Conservation (phyloP, 495 filamentous ascomycete species). For the Lepraria neglecta region DNA sequence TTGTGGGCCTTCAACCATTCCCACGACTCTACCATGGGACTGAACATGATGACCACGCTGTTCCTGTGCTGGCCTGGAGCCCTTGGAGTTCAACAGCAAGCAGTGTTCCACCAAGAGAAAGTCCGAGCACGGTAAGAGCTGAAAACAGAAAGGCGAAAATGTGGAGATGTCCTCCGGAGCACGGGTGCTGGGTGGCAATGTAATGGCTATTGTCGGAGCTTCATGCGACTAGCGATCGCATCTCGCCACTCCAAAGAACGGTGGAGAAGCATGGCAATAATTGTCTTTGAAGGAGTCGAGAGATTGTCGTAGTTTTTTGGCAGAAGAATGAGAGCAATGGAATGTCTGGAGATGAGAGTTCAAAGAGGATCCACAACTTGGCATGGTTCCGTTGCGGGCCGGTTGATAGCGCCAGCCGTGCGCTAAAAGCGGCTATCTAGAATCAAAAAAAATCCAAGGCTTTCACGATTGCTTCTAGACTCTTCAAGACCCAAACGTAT, state of each 20-base stretch:
- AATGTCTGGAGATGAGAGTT: neutral
- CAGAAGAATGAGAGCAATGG: neutral
- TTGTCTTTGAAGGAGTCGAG: neutral
- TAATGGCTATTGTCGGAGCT: neutral
- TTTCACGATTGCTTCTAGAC: too few relatives aligned
- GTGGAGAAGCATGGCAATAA: neutral
- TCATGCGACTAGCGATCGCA: constrained; percentile 4
- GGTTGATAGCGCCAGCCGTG: too few relatives aligned
- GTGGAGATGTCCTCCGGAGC: neutral
- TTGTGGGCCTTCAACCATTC: constrained; percentile 41
- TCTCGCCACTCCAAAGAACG: constrained; percentile 5
- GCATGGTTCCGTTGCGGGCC: too few relatives aligned
- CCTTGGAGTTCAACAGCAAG: neutral
- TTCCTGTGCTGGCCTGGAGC: neutral
- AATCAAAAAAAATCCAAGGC: too few relatives aligned
- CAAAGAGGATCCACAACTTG: neutral
- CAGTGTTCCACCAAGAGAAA: neutral
- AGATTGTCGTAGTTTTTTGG: neutral
- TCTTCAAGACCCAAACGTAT: too few relatives aligned
- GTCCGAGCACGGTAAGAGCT: neutral
- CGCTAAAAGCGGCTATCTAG: too few relatives aligned
- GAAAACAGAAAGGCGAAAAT: neutral
- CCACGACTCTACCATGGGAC: constrained; percentile 32
- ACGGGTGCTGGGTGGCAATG: neutral
- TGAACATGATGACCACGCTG: constrained; percentile 21